Evolutionary conservation across 2,329 filamentous ascomycete genomes (phyloP).

Genomic region (Lasiodiplodia gonubiensis): DNA sequence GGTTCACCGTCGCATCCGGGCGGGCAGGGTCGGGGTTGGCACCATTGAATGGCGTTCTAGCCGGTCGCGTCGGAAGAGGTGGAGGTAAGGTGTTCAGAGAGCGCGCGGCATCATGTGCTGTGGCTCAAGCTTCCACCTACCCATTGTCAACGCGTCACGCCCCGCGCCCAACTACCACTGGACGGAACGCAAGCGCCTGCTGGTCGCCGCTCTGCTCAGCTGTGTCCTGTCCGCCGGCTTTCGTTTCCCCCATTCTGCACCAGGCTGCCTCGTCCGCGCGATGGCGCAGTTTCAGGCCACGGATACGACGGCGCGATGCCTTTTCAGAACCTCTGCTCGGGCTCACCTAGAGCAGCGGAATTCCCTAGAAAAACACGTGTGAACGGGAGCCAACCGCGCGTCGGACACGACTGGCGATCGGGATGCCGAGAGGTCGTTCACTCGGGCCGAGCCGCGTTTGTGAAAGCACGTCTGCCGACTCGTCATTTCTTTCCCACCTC

Average conservation of each 20-base stretch:
- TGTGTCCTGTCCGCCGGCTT: not conserved
- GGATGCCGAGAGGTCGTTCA: not conserved
- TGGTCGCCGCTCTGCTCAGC: not conserved
- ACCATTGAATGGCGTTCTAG: slow-evolving; percentile 14
- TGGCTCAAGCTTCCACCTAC: slow-evolving; percentile 25
- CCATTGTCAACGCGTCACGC: not conserved
- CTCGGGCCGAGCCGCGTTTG: slow-evolving; percentile 11
- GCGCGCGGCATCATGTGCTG: slow-evolving; percentile 26
- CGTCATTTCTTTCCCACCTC: not conserved
- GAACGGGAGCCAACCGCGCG: not conserved
- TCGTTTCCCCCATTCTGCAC: not conserved
- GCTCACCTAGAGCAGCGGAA: not conserved
- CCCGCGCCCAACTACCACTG: not conserved
- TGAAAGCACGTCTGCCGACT: not conserved
- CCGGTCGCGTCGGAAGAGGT: slow-evolving; percentile 1
- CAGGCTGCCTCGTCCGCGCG: no score
- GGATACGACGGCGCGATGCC: not conserved
- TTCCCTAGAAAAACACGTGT: not conserved
- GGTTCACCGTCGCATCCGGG: slow-evolving; percentile 25
- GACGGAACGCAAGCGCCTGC: not conserved
- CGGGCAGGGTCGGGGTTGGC: not conserved
- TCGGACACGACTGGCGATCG: not conserved
- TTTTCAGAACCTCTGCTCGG: not conserved
- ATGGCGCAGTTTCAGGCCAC: no score
- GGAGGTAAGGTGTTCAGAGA: slow-evolving; percentile 27